A percentile compares a stretch with the other conserved stretches of the same genome.
phyloP scores from a whole-genome alignment of 2,329 filamentous ascomycete species.

The Sarocladium brachiariae region DNA sequence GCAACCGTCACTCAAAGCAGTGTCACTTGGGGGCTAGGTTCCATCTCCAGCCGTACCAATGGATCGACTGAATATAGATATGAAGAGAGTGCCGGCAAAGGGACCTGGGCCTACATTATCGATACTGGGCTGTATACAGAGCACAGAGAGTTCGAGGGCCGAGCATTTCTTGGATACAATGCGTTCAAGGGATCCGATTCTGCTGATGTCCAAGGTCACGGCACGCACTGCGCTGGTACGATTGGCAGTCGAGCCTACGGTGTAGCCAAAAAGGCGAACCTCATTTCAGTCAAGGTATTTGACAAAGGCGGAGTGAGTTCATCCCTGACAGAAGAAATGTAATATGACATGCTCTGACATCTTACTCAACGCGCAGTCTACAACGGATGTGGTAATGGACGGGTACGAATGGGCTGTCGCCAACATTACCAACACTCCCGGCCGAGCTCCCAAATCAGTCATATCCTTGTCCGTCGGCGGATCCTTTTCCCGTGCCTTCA shows the following conservation, averaged over 20 bases:
- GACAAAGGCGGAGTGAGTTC: too few relatives aligned
- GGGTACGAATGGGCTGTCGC: constrained; percentile 36
- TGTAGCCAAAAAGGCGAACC: constrained; percentile 34
- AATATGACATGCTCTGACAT: too few relatives aligned
- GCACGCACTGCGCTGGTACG: constrained; percentile 40
- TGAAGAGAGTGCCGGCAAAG: constrained; percentile 32
- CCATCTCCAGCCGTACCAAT: constrained; percentile 33
- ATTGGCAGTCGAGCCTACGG: constrained; percentile 37
- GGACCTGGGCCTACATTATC: constrained; percentile 44
- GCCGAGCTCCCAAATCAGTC: constrained; percentile 36
- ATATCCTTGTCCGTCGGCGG: constrained; percentile 52
- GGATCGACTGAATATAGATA: constrained; percentile 32
- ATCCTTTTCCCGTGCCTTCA: constrained; percentile 36
- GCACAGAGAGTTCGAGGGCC: constrained; percentile 39
- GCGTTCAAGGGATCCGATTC: constrained; percentile 23
- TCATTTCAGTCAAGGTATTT: constrained; percentile 42
- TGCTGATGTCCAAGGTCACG: constrained; percentile 35
- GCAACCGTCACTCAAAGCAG: constrained; percentile 19
- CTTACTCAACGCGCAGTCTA: constrained; percentile 15
- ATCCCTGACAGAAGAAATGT: too few relatives aligned
- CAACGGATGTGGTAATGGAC: constrained; percentile 24
- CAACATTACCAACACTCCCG: constrained; percentile 35
- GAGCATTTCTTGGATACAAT: constrained; percentile 32
- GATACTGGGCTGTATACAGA: constrained; percentile 45
- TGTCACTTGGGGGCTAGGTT: constrained; percentile 35